Base-by-base conservation (phyloP, 495 filamentous ascomycete species). In the Neurospora terricola region DNA sequence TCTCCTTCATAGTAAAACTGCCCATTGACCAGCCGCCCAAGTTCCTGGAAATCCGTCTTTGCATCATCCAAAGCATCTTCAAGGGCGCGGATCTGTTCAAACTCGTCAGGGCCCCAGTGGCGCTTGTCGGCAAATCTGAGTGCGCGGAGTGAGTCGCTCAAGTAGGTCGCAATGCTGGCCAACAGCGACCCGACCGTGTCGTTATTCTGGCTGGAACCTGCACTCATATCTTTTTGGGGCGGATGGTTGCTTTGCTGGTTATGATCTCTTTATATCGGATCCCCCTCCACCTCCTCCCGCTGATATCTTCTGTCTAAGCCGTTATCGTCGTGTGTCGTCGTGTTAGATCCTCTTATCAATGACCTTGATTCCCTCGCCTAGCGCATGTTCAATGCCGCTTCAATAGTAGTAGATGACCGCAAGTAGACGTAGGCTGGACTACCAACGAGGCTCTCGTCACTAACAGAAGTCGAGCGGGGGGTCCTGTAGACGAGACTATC, bases 111-210 rank as follows among this genome's bases (percentile, higher is more conserved):
- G 0, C 82, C 83, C 85, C 84, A 86, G 30, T 82, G 80, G 18
- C 83, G 81, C 77, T 86, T 85, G 80, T 86, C 85, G 76, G 84
- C 84, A 73, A 83, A 83, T 82, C 82, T 82, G 76, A 86, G 74
- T 71, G 82, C 81, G 73, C 83, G 82, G 73, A 85, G 78, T 66
- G 80, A 81, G 73, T 84, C 81, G 74, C 77, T 79, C 74, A 86
- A 78, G 72, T 78, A 79, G 70, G 78, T 83, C 68, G 84, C 85
- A 75, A 86, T 85, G 77, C 76, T 74, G 75, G 84, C 84, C 72
- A 86, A 82, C 70, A 85, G 81, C 59, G 81, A 80, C 70, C 85
- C 85, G 74, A 86, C 82, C 45, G 84, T 86, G 76, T 84, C 82
- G 80, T 77, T 73, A 76, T 48, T 38, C 18, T 72, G 71, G 59